phyloP scores from a whole-genome alignment of 2,329 filamentous ascomycete species.

The Coleophoma cylindrospora region DNA sequence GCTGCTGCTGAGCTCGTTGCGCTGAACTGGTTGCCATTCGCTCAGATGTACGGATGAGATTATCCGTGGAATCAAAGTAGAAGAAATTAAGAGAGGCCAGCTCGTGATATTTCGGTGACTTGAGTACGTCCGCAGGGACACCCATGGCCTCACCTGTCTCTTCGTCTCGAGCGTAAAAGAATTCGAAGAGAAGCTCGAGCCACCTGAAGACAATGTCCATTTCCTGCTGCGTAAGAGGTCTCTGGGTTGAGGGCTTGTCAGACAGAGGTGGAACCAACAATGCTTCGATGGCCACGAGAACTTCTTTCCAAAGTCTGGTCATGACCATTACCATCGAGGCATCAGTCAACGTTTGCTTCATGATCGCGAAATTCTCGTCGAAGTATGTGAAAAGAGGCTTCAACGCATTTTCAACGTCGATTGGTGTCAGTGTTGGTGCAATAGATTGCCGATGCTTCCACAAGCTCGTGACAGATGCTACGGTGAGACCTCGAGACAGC shows the following conservation, averaged over 20 bases:
- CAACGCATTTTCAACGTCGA: constrained; percentile 75
- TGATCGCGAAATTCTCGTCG: constrained; percentile 97
- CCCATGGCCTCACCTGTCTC: constrained; percentile 77
- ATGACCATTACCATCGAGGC: constrained; percentile 98
- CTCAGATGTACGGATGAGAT: constrained; percentile 90
- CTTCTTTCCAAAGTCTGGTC: constrained; percentile 97
- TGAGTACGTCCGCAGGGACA: constrained; percentile 85
- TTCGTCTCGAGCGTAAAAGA: constrained; percentile 92
- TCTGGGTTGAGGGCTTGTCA: constrained; percentile 87
- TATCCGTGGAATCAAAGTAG: constrained; percentile 90
- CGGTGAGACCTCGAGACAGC: constrained; percentile 63
- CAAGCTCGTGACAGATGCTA: constrained; percentile 68
- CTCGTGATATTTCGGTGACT: constrained; percentile 97
- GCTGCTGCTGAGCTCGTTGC: constrained; percentile 67
- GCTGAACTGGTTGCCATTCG: constrained; percentile 88
- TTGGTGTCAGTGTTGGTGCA: constrained; percentile 55
- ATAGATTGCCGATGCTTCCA: constrained; percentile 57
- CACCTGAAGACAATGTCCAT: constrained; percentile 93
- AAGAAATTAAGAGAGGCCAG: constrained; percentile 96
- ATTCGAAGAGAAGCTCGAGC: constrained; percentile 84
- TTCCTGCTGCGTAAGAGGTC: constrained; percentile 78
- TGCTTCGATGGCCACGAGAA: constrained; percentile 83
- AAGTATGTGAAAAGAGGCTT: constrained; percentile 90
- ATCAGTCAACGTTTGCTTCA: constrained; percentile 93
- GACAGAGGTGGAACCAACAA: constrained; percentile 90